Base-by-base conservation (phyloP, 2,329 filamentous ascomycete species). In the Thyridium curvatum region DNA sequence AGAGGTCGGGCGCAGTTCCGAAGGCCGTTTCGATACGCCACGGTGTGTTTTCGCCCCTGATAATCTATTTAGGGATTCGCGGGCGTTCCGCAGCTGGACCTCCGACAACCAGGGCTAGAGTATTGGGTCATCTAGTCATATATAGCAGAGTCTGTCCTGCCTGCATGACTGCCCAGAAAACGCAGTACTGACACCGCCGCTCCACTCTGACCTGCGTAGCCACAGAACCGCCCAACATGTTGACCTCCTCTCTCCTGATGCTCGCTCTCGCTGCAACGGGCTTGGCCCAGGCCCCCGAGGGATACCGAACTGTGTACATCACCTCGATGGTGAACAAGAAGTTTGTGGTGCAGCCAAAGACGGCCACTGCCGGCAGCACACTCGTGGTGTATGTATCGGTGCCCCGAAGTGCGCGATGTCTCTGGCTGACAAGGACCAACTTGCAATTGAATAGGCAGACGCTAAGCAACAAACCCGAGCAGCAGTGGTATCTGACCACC, bases 401-500 rank as follows among this genome's bases (percentile, higher is more conserved):
- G 21, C 21, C 10, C 21, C 21, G 21, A 29, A n/a, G 5, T 4
- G 16, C n/a, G 28, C 18, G 16, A 26, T 12, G 17, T 9, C 8
- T 35, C 7, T 7, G 9, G 16, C 30, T 18, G 16, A 32, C 12
- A 34, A 15, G 3, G 15, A 14, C 13, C 10, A 31, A 30, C 30
- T 12, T 32, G 3, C 12, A 17, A 3, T 17, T 40, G 12, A 37
- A 13, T 37, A 62, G 60, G 4, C 51, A 64, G 41, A 61, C 58
- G 2, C 52, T 40, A 18, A 51, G 42, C 32, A 47, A 49, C 42
- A 59, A 51, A 43, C 47, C 58, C 3, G 61, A 62, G 42, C 64
- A 67, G 46, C 61, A 65, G 41, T 67, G 64, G 64, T 62, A 61
- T 38, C 40, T 67, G 47, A 56, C 58, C 45, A 44, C 46, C 16